Base-by-base conservation (phyloP, 2,329 filamentous ascomycete species). In the Diplodia corticola region DNA sequence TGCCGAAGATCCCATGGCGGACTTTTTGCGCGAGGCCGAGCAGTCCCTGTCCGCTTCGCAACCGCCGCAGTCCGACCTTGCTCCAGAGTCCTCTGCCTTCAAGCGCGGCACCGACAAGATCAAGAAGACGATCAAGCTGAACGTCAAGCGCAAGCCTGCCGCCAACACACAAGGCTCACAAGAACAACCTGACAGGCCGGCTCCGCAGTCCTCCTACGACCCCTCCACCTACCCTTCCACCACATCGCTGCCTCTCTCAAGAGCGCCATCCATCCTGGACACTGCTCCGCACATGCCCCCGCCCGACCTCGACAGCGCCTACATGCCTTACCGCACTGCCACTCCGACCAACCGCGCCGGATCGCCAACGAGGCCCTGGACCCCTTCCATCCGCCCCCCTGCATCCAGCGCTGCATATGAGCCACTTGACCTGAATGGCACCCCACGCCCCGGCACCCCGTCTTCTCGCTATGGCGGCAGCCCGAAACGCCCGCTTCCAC, bases 401-500 rank as follows among this genome's bases (percentile, higher is more conserved):
- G 86, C 91, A 1, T 86, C 88, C 0, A 88, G 83, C 70, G 81
- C 89, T 26, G 84, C 88, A 4, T 98, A 95, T 77, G 95, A 98
- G 77, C 92, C 93, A 0, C 85, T 89, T 24, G 93, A 97, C 71
- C 80, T 98, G 67, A 94, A 98, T 73, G 95, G 95, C 57, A 93
- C 88, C 68, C 93, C 95, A 6, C 83, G 95, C 67, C 94, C 95
- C 1, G 94, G 94, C 5, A 97, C 94, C 0, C 93, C 94, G 1
- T 93, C 93, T 0, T 94, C 92, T 2, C 86, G 88, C 75, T 97
- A 98, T 76, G 91, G 93, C 22, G 91, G 93, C 3, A 96, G 92
- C 74, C 92, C 93, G 12, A 87, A 92, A 71, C 86, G 94, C 65
- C 94, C 94, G 3, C 83, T 98, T 35, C 95, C 95, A 2, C 92